phyloP scores from a whole-genome alignment of 495 filamentous ascomycete species.

The Chaetomium cochliodes region DNA sequence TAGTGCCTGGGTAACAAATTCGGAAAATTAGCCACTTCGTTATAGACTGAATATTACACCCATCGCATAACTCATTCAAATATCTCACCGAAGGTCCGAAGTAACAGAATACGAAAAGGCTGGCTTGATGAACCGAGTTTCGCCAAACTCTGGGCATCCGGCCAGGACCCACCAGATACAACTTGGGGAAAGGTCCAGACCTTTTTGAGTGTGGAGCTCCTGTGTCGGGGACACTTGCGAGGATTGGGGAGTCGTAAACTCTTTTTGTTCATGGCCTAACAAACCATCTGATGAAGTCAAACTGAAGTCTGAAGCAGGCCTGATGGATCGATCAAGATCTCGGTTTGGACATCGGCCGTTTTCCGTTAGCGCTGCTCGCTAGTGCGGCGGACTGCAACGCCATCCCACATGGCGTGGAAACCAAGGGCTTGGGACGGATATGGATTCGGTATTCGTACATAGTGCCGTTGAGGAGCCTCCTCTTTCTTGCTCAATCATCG shows the following conservation, averaged over 20 bases:
- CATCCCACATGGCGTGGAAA: constrained; percentile 19
- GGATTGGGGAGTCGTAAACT: not conserved
- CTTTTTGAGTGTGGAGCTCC: not conserved
- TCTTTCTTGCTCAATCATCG: not conserved
- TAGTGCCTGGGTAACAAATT: too few species aligned
- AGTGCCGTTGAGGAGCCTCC: not conserved
- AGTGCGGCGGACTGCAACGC: not conserved
- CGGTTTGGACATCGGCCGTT: not conserved
- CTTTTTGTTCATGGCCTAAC: not conserved
- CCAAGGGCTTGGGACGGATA: constrained; percentile 21
- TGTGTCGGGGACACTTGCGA: not conserved
- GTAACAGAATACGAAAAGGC: not conserved
- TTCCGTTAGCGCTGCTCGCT: constrained; percentile 4
- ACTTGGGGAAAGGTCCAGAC: not conserved
- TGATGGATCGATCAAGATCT: not conserved
- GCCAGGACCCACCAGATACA: not conserved
- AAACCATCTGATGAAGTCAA: not conserved
- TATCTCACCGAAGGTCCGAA: too few species aligned
- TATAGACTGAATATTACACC: not conserved
- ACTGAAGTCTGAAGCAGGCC: not conserved
- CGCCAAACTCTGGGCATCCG: not conserved
- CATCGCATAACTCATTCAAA: too few species aligned
- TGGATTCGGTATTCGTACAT: not conserved
- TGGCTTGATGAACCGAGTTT: constrained; percentile 1
- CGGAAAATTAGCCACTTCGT: too few species aligned